Base-by-base conservation (phyloP, 805 yeast genomes). In the Candida lessepsii region DNA sequence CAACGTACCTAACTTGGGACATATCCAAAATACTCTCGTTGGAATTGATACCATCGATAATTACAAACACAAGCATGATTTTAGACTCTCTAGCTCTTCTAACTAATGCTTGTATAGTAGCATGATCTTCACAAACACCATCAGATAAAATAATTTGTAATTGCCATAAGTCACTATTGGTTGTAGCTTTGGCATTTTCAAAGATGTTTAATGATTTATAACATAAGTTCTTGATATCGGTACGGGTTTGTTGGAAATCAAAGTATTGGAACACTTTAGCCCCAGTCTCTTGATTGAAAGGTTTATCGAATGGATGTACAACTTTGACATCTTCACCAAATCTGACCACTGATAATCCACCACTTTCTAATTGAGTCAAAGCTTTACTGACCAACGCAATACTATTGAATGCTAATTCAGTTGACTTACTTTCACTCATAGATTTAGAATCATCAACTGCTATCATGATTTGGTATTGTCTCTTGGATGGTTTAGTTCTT, bases 371-470 rank as follows among this genome's bases (percentile, higher is more conserved):
- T 57, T 89, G 96, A 0, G 96, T 85, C 47, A 93, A 74, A 0
- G 99, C 96, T 60, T 88, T 90, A 3, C 96, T 82, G 2, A 93
- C 98, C 31, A 93, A 72, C 6, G 97, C 91, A 54, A 93, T 86
- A 57, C 96, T 83, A 55, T 93, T 91, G 76, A 89, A 89, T 0
- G 99, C 98, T 44, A 93, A 72, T 49, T 86, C 88, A 13, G 88
- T 91, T 26, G 95, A 82, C 49, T 83, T 80, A 17, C 96, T 84
- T 61, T 91, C 98, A 42, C 90, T 80, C 99, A 93, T 93, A 1
- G 98, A 91, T 61, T 87, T 89, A 21, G 99, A 93, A 59, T 93
- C 96, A 67, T 93, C 99, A 35, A 93, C 85, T 1, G 99, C 90
- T 49, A 93, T 85, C 96, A 95, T 86, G 47, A 93, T 86, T 68